A percentile compares a stretch with the other conserved stretches of the same genome.
These are phyloP conservation scores for Penicillium sp. DNA, from an alignment of 2,329 filamentous ascomycete genomes.

Conservation along the genomic window DNA sequence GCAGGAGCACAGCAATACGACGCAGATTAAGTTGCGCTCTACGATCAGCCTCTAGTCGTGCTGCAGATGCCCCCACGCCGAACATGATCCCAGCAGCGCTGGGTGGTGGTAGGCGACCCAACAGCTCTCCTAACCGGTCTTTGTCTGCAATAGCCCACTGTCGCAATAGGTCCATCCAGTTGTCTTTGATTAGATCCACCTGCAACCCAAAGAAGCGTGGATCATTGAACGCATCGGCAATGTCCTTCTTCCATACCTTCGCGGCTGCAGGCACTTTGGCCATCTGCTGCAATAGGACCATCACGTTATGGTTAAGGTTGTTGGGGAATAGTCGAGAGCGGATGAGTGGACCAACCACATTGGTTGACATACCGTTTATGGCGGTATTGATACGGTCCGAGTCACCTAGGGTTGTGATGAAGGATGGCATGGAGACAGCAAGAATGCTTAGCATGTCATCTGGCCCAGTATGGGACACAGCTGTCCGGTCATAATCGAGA, in stretches of 20 bases:
- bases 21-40: conserved; percentile 89
- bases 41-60: conserved; percentile 89
- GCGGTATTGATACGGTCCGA: conserved; percentile 79
- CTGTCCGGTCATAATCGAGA: conserved; percentile 42
- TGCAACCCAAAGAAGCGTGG: conserved; percentile 76
- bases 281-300: conserved; percentile 75
- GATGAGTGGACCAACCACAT: conserved; percentile 77
- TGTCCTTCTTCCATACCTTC: conserved; percentile 90
- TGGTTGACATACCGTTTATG: conserved; percentile 77
- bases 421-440: conserved; percentile 73
- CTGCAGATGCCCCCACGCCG: conserved; percentile 93
- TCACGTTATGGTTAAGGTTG: conserved; percentile 70
- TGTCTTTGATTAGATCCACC: conserved; percentile 63
- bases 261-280: conserved; percentile 75
- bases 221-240: conserved; percentile 90
- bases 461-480: conserved; percentile 50
- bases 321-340: conserved; percentile 85
- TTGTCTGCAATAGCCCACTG: conserved; percentile 88
- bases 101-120: conserved; percentile 76
- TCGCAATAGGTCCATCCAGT: conserved; percentile 80
- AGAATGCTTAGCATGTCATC: conserved; percentile 81
- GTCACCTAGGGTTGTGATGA: conserved; percentile 81
- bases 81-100: conserved; percentile 96
- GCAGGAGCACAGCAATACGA: conserved; percentile 74
- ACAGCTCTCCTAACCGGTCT: conserved; percentile 78